Conservation (phyloP, 306 rosid species). For the Pachyrhizus erosus region DNA sequence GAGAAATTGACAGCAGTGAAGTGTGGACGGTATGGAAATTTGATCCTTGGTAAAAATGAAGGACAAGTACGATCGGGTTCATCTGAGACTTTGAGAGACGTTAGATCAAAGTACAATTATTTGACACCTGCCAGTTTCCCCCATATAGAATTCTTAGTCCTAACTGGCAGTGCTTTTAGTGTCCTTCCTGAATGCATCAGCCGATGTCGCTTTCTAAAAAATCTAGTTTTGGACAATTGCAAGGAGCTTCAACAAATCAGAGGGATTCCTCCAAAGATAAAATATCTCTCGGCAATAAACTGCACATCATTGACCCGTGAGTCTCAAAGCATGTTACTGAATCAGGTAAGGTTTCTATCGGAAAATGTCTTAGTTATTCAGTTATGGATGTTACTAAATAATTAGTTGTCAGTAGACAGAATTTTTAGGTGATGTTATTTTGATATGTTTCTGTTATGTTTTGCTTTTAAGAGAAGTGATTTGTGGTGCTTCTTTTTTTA, state of each 20-base stretch:
- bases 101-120: neutral
- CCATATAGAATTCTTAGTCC: neutral
- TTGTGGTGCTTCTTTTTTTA: too few species aligned
- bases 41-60: neutral
- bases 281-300: constrained; percentile 16
- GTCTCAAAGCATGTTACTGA: constrained; percentile 28
- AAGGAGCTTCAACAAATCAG: constrained; percentile 15
- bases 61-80: constrained; percentile 6
- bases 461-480: too few species aligned
- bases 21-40: neutral
- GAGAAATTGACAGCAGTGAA: constrained; percentile 1
- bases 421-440: too few species aligned
- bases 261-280: constrained; percentile 36
- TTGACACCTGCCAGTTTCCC: constrained; percentile 1
- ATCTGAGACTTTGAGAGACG: neutral
- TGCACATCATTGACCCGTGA: neutral
- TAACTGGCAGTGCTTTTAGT: neutral
- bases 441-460: too few species aligned
- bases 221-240: constrained; percentile 30
- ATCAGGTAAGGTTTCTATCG: constrained; percentile 38
- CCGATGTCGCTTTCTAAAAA: neutral
- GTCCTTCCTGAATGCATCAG: constrained; percentile 31
- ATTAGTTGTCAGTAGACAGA: too few species aligned
- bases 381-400: too few species aligned
- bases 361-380: too few species aligned